Percentiles rank a stretch among this genome's conserved stretches.
These are phyloP conservation scores for Megacollybia marginata DNA, from an alignment of 768 basidiomycete genomes.

Conservation along the genomic window DNA sequence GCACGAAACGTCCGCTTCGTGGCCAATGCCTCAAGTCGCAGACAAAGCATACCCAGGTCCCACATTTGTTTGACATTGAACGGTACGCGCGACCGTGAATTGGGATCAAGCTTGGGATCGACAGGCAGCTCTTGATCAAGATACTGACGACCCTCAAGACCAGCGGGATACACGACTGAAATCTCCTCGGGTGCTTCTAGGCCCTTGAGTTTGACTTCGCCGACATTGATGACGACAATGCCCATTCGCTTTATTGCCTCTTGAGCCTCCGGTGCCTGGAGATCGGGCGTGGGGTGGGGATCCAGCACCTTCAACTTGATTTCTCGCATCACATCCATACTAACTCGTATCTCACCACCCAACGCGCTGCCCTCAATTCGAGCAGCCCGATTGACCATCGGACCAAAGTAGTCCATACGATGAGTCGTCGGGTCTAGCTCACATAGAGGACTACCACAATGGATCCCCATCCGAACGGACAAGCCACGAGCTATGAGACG, in stretches of 20 bases:
- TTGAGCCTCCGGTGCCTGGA: slow-evolving; percentile 53
- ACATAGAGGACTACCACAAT: slow-evolving; percentile 84
- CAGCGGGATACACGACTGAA: slow-evolving; percentile 75
- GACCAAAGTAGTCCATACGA: slow-evolving; percentile 97
- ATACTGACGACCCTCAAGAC: slow-evolving; percentile 65
- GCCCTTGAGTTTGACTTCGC: slow-evolving; percentile 91
- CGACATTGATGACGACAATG: slow-evolving; percentile 64
- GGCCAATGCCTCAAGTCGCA: slow-evolving; percentile 75
- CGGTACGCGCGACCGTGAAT: slow-evolving; percentile 46
- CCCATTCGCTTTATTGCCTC: slow-evolving; percentile 72
- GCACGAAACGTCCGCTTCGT: slow-evolving; percentile 53
- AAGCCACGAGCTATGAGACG: slow-evolving; percentile 77
- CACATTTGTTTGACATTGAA: slow-evolving; percentile 71
- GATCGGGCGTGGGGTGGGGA: slow-evolving; percentile 42
- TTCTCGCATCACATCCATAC: slow-evolving; percentile 80
- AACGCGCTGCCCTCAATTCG: slow-evolving; percentile 76
- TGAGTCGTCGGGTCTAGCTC: slow-evolving; percentile 86
- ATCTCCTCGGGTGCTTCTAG: slow-evolving; percentile 86
- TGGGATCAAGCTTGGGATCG: slow-evolving; percentile 16
- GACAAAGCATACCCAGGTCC: slow-evolving; percentile 62
- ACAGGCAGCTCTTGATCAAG: slow-evolving; percentile 27
- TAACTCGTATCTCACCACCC: slow-evolving; percentile 93
- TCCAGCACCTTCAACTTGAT: slow-evolving; percentile 57
- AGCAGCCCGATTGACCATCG: slow-evolving; percentile 91
- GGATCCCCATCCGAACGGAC: slow-evolving; percentile 96